phyloP scores from a whole-genome alignment of 2,329 filamentous ascomycete genomes.

The Botryotinia globosa region DNA sequence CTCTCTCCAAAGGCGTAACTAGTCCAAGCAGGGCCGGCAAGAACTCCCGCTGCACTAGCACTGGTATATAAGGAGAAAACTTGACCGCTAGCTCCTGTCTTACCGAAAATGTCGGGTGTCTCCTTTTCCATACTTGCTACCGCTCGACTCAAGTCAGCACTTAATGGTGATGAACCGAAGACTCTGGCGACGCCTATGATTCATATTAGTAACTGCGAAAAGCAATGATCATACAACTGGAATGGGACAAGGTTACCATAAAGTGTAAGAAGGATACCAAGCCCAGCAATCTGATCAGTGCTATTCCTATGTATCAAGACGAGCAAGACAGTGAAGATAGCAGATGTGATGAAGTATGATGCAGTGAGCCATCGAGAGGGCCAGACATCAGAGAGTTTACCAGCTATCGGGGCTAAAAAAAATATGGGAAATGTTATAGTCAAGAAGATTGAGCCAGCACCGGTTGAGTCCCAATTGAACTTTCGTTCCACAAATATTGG shows the following conservation, averaged over 20 bases:
- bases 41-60: conserved; percentile 22
- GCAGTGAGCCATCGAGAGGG: conserved; percentile 60
- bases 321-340: conserved; percentile 60
- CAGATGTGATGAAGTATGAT: conserved; percentile 53
- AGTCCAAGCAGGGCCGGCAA: conserved; percentile 23
- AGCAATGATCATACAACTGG: neutral
- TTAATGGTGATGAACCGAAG: conserved; percentile 21
- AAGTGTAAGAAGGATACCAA: conserved; percentile 60
- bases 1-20: conserved; percentile 18
- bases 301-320: conserved; percentile 59
- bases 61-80: conserved; percentile 24
- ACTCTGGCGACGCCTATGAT: conserved; percentile 19
- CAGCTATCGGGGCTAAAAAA: conserved; percentile 56
- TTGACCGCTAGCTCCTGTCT: conserved; percentile 21
- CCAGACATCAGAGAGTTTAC: conserved; percentile 47
- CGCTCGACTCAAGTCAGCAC: conserved; percentile 22
- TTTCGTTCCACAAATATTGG: conserved; percentile 52
- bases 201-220: neutral
- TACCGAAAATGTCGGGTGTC: conserved; percentile 22
- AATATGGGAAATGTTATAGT: conserved; percentile 58
- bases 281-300: conserved; percentile 58
- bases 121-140: conserved; percentile 21
- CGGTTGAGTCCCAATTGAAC: conserved; percentile 54
- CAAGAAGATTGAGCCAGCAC: conserved; percentile 56
- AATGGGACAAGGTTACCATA: conserved; percentile 44